Evolutionary conservation across 768 basidiomycete genomes (phyloP).

Genomic region (Amanita thiersii): DNA sequence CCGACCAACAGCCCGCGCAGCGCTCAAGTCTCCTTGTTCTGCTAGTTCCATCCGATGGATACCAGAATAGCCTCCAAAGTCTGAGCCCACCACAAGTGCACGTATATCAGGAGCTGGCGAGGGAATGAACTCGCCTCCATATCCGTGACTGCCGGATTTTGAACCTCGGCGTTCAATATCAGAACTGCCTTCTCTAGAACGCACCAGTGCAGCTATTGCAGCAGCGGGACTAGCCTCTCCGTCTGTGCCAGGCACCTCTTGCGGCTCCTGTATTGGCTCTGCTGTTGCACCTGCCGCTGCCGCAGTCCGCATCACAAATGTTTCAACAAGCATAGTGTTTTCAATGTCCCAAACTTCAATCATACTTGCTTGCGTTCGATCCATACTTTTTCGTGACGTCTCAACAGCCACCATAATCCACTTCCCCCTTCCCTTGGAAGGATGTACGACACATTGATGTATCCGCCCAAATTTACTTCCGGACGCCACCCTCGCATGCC

Average conservation of each 20-base stretch:
- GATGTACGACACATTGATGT: constrained; percentile 75
- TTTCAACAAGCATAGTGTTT: constrained; percentile 70
- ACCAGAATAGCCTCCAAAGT: constrained; percentile 66
- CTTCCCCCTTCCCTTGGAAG: constrained; percentile 77
- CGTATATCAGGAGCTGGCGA: constrained; percentile 61
- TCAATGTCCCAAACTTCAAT: constrained; percentile 95
- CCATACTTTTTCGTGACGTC: constrained; percentile 32
- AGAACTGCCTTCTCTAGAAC: constrained; percentile 40
- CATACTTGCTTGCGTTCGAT: constrained; percentile 40
- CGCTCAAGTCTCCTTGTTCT: constrained; percentile 31
- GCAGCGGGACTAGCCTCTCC: constrained; percentile 59
- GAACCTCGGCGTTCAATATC: constrained; percentile 15
- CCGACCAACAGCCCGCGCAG: constrained; percentile 29
- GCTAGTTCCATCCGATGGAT: constrained; percentile 44
- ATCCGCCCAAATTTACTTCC: constrained; percentile 49
- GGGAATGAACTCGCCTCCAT: constrained; percentile 26
- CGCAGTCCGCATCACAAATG: constrained; percentile 49
- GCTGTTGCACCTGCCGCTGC: constrained; percentile 26
- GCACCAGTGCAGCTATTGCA: constrained; percentile 78
- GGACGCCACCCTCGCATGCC: constrained; percentile 62
- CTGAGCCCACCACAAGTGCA: constrained; percentile 60
- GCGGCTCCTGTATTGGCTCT: constrained; percentile 45
- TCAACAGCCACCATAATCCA: constrained; percentile 87
- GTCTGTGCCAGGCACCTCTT: constrained; percentile 41
- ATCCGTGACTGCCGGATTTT: constrained; percentile 25